phyloP scores from a whole-genome alignment of 2,329 filamentous ascomycete genomes.

The Geoglossum cookeanum region DNA sequence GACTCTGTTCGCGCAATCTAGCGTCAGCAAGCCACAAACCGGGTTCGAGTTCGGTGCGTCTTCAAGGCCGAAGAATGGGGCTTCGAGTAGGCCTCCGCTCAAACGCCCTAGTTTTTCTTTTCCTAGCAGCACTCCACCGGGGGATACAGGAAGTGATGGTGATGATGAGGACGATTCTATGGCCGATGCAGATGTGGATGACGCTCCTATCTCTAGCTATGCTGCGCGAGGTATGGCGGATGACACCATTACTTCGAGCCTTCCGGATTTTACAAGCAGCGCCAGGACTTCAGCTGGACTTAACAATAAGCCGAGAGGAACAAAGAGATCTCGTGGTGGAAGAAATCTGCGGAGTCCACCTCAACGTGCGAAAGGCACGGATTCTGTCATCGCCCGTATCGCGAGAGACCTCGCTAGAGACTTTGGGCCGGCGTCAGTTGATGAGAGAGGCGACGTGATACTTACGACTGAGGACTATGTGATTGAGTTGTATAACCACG shows the following conservation, averaged over 20 bases:
- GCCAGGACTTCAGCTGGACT: neutral
- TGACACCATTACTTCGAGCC: neutral
- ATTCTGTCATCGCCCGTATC: conserved; percentile 48
- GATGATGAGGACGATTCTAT: conserved; percentile 19
- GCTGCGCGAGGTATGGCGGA: neutral
- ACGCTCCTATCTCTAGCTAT: neutral
- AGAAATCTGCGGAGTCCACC: conserved; percentile 18
- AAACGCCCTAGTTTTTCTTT: neutral
- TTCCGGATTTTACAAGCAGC: conserved; percentile 6
- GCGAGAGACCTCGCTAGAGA: conserved; percentile 48
- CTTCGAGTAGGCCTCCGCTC: conserved; percentile 5
- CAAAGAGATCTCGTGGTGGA: conserved; percentile 17
- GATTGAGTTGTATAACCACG: conserved; percentile 42
- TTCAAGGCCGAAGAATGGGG: conserved; percentile 16
- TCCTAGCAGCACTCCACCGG: neutral
- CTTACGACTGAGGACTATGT: conserved; percentile 57
- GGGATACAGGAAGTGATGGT: conserved; percentile 15
- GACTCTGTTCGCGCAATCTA: neutral
- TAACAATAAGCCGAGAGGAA: conserved; percentile 9
- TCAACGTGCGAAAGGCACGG: conserved; percentile 27
- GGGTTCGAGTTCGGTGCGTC: neutral
- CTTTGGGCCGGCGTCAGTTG: conserved; percentile 37
- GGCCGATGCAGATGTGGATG: conserved; percentile 5
- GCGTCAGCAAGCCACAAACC: neutral
- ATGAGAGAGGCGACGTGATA: conserved; percentile 53